Base-by-base conservation (phyloP, 345 rosid genomes). In the Rubroshorea leprosula region DNA sequence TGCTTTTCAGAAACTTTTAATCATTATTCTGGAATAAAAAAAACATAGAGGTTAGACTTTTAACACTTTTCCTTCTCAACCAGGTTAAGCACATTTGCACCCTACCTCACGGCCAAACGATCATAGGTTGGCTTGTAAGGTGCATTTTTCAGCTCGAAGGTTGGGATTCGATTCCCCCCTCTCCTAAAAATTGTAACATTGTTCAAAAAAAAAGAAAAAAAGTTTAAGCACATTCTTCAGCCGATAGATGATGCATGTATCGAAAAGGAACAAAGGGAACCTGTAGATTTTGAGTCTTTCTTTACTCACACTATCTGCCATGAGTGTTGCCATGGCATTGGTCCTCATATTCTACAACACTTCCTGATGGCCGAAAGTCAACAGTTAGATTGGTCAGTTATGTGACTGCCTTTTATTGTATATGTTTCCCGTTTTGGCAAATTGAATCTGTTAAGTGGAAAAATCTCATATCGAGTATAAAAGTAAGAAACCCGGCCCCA, bases 321-420 rank as follows among this genome's bases (percentile, higher is more conserved):
- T 67, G 98, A 92, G 59, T 89, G 96, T 73, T 84, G 90, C 77
- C 96, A 92, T 72, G 98, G 96, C 23, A 89, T 92, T 70, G 96
- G 98, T 27, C 95, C 98, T 23, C 98, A 92, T 75, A 78, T n/a
- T n/a, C 84, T 43, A 89, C 89, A 46, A 84, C 71, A 41, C 98
- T 89, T 66, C 98, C 98, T 29, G 73, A 77, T 77, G 98, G 98
- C 27, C 78, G 79, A 60, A 61, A 69, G 39, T 92, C 93, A 61
- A 92, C 95, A 9, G 95, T 92, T 66, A 86, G 98, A 81, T 67
- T 81, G 88, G 98, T 92, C 20, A 53, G 78, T 70, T 50, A 8
- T 18, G 45, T 39, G 8, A 47, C 20, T 61, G 54, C 45, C 53
- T 39, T 31, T 57, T 24, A 23, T 19, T 48, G n/a, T 24, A 44